A percentile compares a stretch with the other conserved stretches of the same genome.
phyloP scores from a whole-genome alignment of 1,284 basidiomycete genomes.

The Puccinia triticina region DNA sequence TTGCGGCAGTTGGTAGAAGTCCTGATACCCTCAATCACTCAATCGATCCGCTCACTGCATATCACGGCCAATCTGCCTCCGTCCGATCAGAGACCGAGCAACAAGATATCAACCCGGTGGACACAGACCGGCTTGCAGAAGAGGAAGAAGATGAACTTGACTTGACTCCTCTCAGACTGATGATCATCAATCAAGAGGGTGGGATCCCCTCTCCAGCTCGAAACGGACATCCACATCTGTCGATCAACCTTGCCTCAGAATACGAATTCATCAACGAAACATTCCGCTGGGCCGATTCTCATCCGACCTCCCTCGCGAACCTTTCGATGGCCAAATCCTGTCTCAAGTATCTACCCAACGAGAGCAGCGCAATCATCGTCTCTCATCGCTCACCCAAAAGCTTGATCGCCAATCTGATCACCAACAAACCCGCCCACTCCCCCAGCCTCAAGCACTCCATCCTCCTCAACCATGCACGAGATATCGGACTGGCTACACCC shows the following conservation, averaged over 20 bases:
- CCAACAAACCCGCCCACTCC: constrained; percentile 94
- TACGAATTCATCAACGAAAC: constrained; percentile 82
- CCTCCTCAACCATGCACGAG: constrained; percentile 74
- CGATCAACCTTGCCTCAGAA: constrained; percentile 91
- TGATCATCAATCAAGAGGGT: constrained; percentile 97
- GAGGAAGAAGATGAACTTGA: constrained; percentile 63
- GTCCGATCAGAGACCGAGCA: constrained; percentile 53
- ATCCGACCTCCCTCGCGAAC: constrained; percentile 85
- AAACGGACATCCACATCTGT: constrained; percentile 87
- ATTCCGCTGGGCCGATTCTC: constrained; percentile 78
- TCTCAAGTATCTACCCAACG: constrained; percentile 86
- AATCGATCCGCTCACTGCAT: constrained; percentile 55
- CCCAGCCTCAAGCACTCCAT: constrained; percentile 92
- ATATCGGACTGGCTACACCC: constrained; percentile 84
- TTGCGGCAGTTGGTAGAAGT: constrained; percentile 62
- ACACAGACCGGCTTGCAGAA: constrained; percentile 45
- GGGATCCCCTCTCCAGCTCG: constrained; percentile 97
- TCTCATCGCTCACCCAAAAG: constrained; percentile 94
- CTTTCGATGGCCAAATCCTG: constrained; percentile 84
- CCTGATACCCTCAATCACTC: constrained; percentile 56
- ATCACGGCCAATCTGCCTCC: constrained; percentile 35
- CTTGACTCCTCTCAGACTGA: constrained; percentile 85
- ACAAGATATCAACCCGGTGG: constrained; percentile 57
- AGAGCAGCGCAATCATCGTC: constrained; percentile 91
- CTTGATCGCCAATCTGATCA: constrained; percentile 95